Base-by-base conservation (phyloP, 176 grass and related monocot species). In the Aechmea fasciata region DNA sequence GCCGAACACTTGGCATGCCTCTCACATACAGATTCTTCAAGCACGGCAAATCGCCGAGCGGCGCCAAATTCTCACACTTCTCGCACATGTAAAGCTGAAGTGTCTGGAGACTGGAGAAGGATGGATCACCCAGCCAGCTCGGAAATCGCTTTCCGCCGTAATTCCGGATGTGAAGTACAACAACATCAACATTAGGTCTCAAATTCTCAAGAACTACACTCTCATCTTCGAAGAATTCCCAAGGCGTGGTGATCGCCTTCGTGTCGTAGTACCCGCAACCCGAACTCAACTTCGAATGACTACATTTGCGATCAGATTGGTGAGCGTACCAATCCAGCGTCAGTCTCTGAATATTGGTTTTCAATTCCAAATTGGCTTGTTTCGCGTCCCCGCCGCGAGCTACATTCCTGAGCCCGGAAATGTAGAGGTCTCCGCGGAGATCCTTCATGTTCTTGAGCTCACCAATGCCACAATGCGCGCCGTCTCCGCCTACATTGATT, bases 391-490 rank as follows among this genome's bases (percentile, higher is more conserved):
- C 55, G 51, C 48, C 50, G 48, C 49, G 14, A 12, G 17, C 20
- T 25, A 82, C 75, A 62, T 84, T 82, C 53, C 73, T 51, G 49
- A 84, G 66, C 50, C 78, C 78, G 11, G 52, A 74, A 24, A 84
- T 81, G 52, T 80, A 49, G 22, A 84, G 29, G 11, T 82, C 74
- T 26, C 86, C 86, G 74, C 69, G 81, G 71, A 88, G 81, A 48
- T 83, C 81, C 48, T 52, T 53, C 70, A 91, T 66, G 17, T 70
- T 68, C 26, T 24, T 55, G 61, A 86, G 71, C 66, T 91, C 83
- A 48, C 50, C 24, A 48, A 86, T 83, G 47, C 73, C 71, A 80
- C 72, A 85, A 47, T 76, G 47, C 6, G 9, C 52, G 1, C 7
- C 19, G 67, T 67, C 47, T 1, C 0, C 2, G 12, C 57, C 68